Conservation (phyloP, 225 moss, liverwort and hornwort species). For the Rhytidiadelphus loreus region DNA sequence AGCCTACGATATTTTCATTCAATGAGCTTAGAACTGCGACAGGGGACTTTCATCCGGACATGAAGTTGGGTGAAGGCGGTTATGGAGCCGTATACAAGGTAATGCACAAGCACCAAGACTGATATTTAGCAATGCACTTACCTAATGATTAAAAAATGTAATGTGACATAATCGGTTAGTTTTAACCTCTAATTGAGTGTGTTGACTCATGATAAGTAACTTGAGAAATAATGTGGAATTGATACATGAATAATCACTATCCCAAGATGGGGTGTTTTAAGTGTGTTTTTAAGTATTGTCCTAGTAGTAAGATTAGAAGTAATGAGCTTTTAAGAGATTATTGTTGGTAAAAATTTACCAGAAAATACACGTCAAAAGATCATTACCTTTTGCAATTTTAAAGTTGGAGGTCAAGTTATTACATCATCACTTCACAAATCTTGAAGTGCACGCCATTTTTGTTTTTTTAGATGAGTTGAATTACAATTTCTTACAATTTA, state of each 20-base stretch:
- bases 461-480: not conserved
- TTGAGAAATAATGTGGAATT: not conserved
- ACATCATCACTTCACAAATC: not conserved
- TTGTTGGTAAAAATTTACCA: too few relatives aligned
- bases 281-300: too few relatives aligned
- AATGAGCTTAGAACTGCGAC: slow-evolving; percentile 8
- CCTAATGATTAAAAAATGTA: not conserved
- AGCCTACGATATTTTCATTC: not conserved
- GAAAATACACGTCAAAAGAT: too few relatives aligned
- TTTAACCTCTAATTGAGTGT: not conserved
- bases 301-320: too few relatives aligned
- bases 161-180: not conserved
- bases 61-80: slow-evolving; percentile 6
- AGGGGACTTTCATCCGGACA: not conserved
- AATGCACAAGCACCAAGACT: not conserved
- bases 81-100: slow-evolving; percentile 6
- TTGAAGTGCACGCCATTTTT: not conserved
- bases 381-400: too few relatives aligned
- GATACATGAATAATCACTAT: not conserved
- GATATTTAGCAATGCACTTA: not conserved
- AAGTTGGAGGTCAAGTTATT: not conserved
- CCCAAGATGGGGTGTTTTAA: not conserved
- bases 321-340: not conserved
- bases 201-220: too few relatives aligned
- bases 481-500: not conserved